phyloP scores from a whole-genome alignment of 1,284 basidiomycete genomes.

The Pterula multifida region DNA sequence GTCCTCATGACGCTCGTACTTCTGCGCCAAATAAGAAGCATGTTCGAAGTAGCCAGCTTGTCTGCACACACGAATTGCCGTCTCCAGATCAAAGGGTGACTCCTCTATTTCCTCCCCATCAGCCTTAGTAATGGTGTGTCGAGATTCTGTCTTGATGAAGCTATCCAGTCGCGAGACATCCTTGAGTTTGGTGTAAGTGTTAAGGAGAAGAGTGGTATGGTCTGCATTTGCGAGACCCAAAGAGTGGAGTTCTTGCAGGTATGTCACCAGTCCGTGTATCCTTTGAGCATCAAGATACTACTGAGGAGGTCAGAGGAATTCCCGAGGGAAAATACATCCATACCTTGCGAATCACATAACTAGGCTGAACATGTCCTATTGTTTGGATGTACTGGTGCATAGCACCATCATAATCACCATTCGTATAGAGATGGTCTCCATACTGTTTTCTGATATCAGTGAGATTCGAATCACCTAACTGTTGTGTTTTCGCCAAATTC shows the following conservation, averaged over 20 bases:
- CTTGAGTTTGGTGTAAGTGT: conserved; percentile 95
- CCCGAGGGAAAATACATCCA: conserved; percentile 8
- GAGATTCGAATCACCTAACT: conserved; percentile 57
- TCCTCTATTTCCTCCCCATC: conserved; percentile 38
- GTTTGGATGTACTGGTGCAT: conserved; percentile 91
- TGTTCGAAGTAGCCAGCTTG: conserved; percentile 96
- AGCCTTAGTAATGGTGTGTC: conserved; percentile 20
- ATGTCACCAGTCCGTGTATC: conserved; percentile 89
- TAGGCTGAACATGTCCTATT: conserved; percentile 82
- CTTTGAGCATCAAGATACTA: conserved; percentile 95
- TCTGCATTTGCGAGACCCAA: conserved; percentile 88
- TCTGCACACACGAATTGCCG: conserved; percentile 91
- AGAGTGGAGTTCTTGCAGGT: conserved; percentile 90
- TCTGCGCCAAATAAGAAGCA: conserved; percentile 87
- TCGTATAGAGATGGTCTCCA: conserved; percentile 85
- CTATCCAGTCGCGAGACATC: conserved; percentile 81
- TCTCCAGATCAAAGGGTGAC: conserved; percentile 92
- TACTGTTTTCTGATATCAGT: conserved; percentile 85
- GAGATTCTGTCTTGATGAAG: conserved; percentile 83
- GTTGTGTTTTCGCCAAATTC: conserved; percentile 68
- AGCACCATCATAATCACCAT: conserved; percentile 87
- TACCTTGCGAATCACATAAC: conserved; percentile 94
- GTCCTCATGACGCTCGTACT: conserved; percentile 86
- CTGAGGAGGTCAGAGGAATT: background rate
- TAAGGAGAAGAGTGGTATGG: conserved; percentile 90